phyloP scores from a whole-genome alignment of 1,284 basidiomycete genomes.

The Sphaerobolus stellatus region DNA sequence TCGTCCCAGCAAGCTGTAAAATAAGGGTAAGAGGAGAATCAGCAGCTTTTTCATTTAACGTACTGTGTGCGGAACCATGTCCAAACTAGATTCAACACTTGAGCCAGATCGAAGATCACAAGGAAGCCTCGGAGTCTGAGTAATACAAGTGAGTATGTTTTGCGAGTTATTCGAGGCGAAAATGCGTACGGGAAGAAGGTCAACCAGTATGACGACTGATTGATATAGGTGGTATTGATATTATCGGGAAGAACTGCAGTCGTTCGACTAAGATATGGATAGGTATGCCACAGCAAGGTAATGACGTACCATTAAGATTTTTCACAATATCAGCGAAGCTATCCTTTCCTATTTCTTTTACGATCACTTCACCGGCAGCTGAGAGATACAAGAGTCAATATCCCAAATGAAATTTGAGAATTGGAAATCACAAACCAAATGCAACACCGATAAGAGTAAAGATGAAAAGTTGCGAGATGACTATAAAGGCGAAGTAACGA shows the following conservation, averaged over 20 bases:
- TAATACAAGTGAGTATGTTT: neutral
- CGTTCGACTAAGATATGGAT: conserved; percentile 5
- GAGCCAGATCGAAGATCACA: conserved; percentile 92
- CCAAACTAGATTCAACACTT: conserved; percentile 87
- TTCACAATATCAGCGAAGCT: conserved; percentile 68
- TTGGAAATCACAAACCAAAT: conserved; percentile 59
- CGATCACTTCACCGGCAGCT: conserved; percentile 67
- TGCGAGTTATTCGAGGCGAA: neutral
- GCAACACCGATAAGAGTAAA: conserved; percentile 89
- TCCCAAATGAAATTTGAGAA: neutral
- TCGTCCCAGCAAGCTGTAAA: conserved; percentile 77
- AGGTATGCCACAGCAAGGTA: neutral
- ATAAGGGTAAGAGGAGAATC: conserved; percentile 5
- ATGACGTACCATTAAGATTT: conserved; percentile 59
- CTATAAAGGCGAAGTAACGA: conserved; percentile 88
- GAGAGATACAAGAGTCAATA: conserved; percentile 1
- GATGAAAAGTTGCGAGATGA: conserved; percentile 86
- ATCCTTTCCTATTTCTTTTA: conserved; percentile 66
- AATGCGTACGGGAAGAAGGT: conserved; percentile 82
- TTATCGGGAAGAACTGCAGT: conserved; percentile 61
- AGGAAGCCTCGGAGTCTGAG: conserved; percentile 87
- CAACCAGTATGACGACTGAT: conserved; percentile 88
- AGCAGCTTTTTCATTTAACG: conserved; percentile 18
- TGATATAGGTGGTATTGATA: conserved; percentile 80
- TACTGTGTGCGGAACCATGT: conserved; percentile 81